Evolutionary conservation across 1,284 basidiomycete species (phyloP), one percentile per base, ranked within the genome.

Genomic region (Naganishia cerealis): DNA sequence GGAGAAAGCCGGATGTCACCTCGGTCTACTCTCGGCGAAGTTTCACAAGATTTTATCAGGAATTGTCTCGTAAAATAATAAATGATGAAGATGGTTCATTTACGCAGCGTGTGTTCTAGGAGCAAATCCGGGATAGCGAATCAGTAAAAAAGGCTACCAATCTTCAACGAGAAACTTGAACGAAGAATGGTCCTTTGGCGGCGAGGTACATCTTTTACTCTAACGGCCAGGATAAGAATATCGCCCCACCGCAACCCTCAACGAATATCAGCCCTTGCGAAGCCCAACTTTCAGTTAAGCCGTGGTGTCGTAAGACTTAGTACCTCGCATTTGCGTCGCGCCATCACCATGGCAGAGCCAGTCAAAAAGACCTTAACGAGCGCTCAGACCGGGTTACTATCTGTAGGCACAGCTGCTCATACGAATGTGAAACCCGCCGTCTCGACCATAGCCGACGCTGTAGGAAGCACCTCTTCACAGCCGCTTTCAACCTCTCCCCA

Each of bases 261-360:
- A 33, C 29, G 29, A 33, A 33, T 33, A 33, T 33, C 29, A 33
- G 6, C 29, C 21, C 21, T 29, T 5, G 29, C 38, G 3, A 8
- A 38, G 21, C 18, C 21, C 38, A 33, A 54, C 38, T 40, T 63
- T 21, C 50, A 54, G 21, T 42, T 12, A 50, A 29, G 29, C 36
- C 61, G 61, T 15, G 42, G 50, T 24, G 61, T 63, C 21, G 61
- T 63, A 16, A 53, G 61, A 29, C 61, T 63, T 38, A 63, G 61
- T 26, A 63, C 61, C 13, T 53, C 61, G 9, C 39, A 63, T 33
- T 38, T 63, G 6, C 50, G 18, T 10, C 61, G 50, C 9, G 61
- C 61, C 1, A 42, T 63, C 50, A 18, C 38, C 39, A 63, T 54
- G 50, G 39, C 61, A 0, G 61, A 63, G 29, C 54, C 61, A 9